Evolutionary conservation across 1,139 yeast genomes (phyloP), one percentile per base, ranked within the genome.

Genomic region (Kurtzmaniella natalensis): DNA sequence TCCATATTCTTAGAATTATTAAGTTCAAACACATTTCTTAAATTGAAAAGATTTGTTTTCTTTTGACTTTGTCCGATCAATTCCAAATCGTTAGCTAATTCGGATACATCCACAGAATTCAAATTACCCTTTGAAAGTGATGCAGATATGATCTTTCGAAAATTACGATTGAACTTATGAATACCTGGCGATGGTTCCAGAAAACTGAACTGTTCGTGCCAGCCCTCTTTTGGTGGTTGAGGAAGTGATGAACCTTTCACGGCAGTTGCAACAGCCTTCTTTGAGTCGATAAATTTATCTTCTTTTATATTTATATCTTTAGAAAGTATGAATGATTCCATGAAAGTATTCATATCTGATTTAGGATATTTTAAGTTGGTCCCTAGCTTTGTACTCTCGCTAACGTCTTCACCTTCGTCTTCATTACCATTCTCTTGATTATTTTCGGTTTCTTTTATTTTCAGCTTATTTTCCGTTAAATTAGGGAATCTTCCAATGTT

Each of bases 401-500:
- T 21, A 8, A 8, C 13, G 4, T 30, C 27, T 10, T 29, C 35
- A 3, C 33, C 30, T n/a, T 37, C 35, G 22, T 37, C 23, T n/a
- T 33, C 28, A 1, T 18, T 23, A 13, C 43, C 44, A 9, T 35
- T 33, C 3, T 25, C 28, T 23, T 30, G 25, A 7, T 32, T 36
- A 5, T 30, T 28, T 25, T 14, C 23, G 5, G 9, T 26, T 28
- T 24, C 23, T 19, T 19, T 30, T 25, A 30, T 31, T 25, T 3
- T 36, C 37, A 15, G 32, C 22, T 17, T 30, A 22, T 22, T 22
- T 10, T 11, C 18, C 37, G 64, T 53, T 31, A 85, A 54, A 16
- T 61, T 59, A 0, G 85, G 81, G 44, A 84, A 82, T 30, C 65
- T 64, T 11, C 83, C 78, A 10, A 73, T 60, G 42, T 81, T 76